phyloP scores from a whole-genome alignment of 768 basidiomycete genomes.

The Pulveroboletus frians region DNA sequence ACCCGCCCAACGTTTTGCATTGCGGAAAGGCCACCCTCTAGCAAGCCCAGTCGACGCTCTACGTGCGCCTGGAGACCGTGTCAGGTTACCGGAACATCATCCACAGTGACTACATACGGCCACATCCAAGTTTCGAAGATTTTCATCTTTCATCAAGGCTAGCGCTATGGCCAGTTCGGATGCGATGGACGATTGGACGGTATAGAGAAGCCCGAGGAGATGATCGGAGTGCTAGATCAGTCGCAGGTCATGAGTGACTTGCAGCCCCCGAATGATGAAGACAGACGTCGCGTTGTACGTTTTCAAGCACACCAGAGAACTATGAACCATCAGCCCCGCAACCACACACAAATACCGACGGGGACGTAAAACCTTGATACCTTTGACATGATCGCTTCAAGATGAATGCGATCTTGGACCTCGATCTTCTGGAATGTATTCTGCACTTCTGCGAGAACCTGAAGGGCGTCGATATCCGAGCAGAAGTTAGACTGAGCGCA shows the following conservation, averaged over 20 bases:
- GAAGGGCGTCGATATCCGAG: constrained; percentile 5
- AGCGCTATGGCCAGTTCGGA: constrained; percentile 23
- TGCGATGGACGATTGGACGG: constrained; percentile 21
- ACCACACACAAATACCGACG: not conserved
- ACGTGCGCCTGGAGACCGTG: constrained; percentile 24
- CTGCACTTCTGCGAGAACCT: constrained; percentile 24
- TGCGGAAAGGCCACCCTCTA: constrained; percentile 21
- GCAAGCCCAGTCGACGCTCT: constrained; percentile 24
- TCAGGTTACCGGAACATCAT: constrained; percentile 6
- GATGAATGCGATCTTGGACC: constrained; percentile 18
- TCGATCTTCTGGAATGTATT: constrained; percentile 18
- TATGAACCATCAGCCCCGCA: constrained; percentile 15
- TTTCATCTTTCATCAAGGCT: constrained; percentile 25
- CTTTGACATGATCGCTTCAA: constrained; percentile 17
- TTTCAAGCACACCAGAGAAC: constrained; percentile 25
- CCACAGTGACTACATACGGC: constrained; percentile 16
- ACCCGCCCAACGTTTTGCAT: constrained; percentile 30
- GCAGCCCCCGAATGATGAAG: not conserved
- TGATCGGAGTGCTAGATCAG: constrained; percentile 23
- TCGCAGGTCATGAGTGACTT: not conserved
- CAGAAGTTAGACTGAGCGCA: not conserved
- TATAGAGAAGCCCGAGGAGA: constrained; percentile 23
- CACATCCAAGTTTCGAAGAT: constrained; percentile 23
- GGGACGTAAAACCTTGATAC: constrained; percentile 12
- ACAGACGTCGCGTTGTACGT: constrained; percentile 21